Percentiles rank a stretch among this genome's conserved stretches.
These are phyloP conservation scores for Leccinum fibrillosum DNA, from an alignment of 768 basidiomycete genomes.

Conservation along the genomic window DNA sequence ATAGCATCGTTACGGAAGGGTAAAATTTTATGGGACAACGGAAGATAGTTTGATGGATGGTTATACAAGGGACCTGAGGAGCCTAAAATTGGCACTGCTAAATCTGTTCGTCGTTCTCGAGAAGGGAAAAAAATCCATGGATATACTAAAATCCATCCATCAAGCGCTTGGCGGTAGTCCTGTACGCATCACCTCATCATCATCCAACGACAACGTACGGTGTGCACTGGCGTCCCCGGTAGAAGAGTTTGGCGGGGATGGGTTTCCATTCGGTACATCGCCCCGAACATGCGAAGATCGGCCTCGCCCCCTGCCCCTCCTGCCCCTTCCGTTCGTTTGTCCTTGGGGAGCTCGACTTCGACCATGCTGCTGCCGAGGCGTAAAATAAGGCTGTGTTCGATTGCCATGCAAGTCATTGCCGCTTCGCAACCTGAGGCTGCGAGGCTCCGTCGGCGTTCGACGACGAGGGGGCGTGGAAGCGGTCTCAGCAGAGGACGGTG, in stretches of 20 bases:
- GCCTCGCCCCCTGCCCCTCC: neutral
- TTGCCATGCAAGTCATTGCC: neutral
- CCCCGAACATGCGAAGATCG: neutral
- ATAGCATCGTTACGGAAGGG: neutral
- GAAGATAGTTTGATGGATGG: neutral
- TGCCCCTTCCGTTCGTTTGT: slow-evolving; percentile 1
- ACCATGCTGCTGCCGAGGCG: neutral
- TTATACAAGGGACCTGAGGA: neutral
- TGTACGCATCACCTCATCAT: neutral
- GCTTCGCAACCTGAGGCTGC: neutral
- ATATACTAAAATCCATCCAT: neutral
- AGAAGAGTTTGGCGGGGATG: neutral
- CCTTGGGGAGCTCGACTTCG: slow-evolving; percentile 6
- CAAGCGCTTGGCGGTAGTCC: neutral
- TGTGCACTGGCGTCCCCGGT: neutral
- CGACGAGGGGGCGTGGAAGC: neutral
- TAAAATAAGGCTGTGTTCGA: neutral
- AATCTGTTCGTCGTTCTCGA: neutral
- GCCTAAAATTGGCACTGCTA: slow-evolving; percentile 2
- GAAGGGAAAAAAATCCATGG: neutral
- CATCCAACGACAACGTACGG: neutral
- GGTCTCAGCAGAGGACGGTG: slow-evolving; percentile 10
- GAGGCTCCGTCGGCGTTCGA: slow-evolving; percentile 11
- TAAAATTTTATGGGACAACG: neutral
- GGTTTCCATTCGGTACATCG: neutral